phyloP scores from a whole-genome alignment of 2,329 filamentous ascomycete genomes.

The Scorias spongiosa region DNA sequence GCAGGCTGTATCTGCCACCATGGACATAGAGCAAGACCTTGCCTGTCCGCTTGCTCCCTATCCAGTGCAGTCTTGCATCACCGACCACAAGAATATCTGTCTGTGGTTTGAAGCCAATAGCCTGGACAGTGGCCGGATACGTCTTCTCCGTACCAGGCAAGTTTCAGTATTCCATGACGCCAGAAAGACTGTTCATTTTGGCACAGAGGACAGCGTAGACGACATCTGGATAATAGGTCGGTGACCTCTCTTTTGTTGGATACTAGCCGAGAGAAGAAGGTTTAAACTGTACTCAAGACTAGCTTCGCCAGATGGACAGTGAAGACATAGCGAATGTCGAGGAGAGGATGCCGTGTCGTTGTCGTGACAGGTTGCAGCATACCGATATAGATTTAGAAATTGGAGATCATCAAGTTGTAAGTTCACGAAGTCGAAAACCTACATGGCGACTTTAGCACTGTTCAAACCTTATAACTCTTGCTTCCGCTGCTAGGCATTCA shows the following conservation, averaged over 20 bases:
- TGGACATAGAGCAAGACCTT: constrained; percentile 34
- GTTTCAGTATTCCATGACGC: constrained; percentile 24
- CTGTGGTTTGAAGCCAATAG: constrained; percentile 22
- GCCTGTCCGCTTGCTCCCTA: constrained; percentile 24
- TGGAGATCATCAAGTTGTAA: too few relatives aligned
- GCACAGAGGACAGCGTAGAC: not conserved
- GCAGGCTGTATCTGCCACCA: constrained; percentile 40
- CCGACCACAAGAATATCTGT: constrained; percentile 25
- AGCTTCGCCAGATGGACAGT: not conserved
- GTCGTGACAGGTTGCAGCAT: not conserved
- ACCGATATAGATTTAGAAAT: too few relatives aligned
- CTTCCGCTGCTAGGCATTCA: too few relatives aligned
- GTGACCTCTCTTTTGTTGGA: not conserved
- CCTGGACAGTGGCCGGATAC: constrained; percentile 23
- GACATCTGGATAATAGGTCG: not conserved
- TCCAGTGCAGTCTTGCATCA: constrained; percentile 32
- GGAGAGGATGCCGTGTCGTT: not conserved
- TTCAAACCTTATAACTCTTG: too few relatives aligned
- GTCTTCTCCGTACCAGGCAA: constrained; percentile 16
- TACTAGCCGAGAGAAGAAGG: not conserved
- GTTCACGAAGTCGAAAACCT: too few relatives aligned
- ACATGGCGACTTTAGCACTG: too few relatives aligned
- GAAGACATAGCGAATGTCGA: not conserved
- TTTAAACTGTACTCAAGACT: not conserved
- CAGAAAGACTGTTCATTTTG: constrained; percentile 5